Evolutionary conservation across 2,329 filamentous ascomycete genomes (phyloP).

Genomic region (Diaporthe ilicicola): DNA sequence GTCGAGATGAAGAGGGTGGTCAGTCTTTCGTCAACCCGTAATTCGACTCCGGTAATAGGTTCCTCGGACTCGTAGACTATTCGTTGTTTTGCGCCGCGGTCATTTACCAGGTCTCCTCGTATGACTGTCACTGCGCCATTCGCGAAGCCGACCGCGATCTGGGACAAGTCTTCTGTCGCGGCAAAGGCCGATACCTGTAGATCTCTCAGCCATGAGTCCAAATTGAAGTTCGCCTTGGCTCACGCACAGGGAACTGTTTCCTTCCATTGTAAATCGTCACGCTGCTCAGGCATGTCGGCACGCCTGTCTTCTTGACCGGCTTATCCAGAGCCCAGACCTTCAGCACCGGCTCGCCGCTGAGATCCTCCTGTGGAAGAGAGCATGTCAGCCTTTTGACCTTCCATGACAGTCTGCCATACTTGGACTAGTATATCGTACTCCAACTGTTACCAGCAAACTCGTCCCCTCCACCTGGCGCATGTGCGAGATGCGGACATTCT

Average conservation of each 20-base stretch:
- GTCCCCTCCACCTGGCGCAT: constrained; percentile 93
- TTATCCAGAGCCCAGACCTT: constrained; percentile 99
- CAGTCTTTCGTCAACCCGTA: constrained; percentile 65
- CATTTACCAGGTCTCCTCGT: constrained; percentile 92
- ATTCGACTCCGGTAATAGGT: constrained; percentile 90
- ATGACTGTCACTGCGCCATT: constrained; percentile 96
- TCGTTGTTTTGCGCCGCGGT: constrained; percentile 91
- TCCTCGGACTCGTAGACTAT: constrained; percentile 97
- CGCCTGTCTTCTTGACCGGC: constrained; percentile 89
- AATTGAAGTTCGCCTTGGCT: not conserved
- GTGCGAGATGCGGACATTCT: constrained; percentile 81
- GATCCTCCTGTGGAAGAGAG: constrained; percentile 72
- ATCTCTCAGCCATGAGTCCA: not conserved
- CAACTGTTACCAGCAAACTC: constrained; percentile 83
- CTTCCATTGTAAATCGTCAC: constrained; percentile 87
- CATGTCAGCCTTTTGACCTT: constrained; percentile 38
- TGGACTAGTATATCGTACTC: constrained; percentile 49
- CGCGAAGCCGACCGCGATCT: constrained; percentile 93
- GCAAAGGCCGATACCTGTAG: constrained; percentile 84
- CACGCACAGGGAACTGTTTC: constrained; percentile 78
- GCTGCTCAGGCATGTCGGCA: constrained; percentile 87
- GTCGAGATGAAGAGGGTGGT: constrained; percentile 93
- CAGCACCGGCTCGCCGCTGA: constrained; percentile 85
- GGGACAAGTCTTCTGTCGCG: constrained; percentile 85
- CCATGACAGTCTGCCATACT: not conserved